Conservation (phyloP, 257 asterid species). For the Mentha longifolia region DNA sequence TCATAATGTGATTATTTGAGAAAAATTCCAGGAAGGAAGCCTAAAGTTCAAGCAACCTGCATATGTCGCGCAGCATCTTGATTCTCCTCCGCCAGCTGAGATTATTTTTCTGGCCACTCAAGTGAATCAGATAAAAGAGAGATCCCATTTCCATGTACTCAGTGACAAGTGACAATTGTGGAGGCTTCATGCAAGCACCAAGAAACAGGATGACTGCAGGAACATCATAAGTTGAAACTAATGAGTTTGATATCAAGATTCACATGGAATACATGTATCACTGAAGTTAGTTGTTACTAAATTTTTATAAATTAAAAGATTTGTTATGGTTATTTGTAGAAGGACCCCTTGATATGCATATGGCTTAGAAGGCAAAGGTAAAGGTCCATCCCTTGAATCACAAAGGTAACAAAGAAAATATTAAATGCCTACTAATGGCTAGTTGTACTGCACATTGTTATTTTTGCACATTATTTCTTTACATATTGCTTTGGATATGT, state of each 20-base stretch:
- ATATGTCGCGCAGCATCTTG: slow-evolving; percentile 94
- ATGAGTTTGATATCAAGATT: slow-evolving; percentile 24
- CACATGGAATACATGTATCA: background rate
- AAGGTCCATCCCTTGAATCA: background rate
- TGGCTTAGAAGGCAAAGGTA: no score
- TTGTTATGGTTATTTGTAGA: background rate
- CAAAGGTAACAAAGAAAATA: background rate
- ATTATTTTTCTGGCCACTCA: slow-evolving; percentile 90
- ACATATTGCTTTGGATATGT: background rate
- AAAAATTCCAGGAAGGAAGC: background rate
- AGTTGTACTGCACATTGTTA: slow-evolving; percentile 3
- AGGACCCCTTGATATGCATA: background rate
- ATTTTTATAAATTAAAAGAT: background rate
- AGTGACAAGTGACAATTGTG: slow-evolving; percentile 86
- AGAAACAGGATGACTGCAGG: slow-evolving; percentile 88
- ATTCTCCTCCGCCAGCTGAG: slow-evolving; percentile 85
- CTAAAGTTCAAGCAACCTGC: slow-evolving; percentile 64
- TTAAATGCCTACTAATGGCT: background rate
- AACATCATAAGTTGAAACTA: slow-evolving; percentile 26
- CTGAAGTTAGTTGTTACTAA: background rate
- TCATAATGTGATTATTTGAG: background rate
- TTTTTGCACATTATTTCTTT: background rate
- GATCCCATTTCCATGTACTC: slow-evolving; percentile 99
- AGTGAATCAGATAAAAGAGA: slow-evolving; percentile 76
- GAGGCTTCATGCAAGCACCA: slow-evolving; percentile 96